Base-by-base conservation (phyloP, 2,329 filamentous ascomycete genomes). In the Magnaporthales sp. region DNA sequence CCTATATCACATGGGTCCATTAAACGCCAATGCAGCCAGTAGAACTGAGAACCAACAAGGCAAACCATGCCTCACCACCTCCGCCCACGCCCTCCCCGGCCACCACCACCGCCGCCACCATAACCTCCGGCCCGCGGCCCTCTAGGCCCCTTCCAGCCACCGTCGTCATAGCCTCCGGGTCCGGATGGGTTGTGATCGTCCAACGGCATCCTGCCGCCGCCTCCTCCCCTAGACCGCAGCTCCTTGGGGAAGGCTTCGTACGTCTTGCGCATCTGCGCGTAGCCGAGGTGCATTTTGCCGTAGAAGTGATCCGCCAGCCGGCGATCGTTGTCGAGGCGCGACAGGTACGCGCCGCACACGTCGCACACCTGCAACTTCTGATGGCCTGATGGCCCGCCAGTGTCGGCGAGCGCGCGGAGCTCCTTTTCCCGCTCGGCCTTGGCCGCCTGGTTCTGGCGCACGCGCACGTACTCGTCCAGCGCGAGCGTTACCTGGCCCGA, bases 331-430 rank as follows among this genome's bases (percentile, higher is more conserved):
- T 99, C 95, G 32, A 99, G 84, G 26, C 95, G 83, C 69, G 89
- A 93, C 51, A 99, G 84, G 76, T 98, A 99, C 6, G 95, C 95
- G 69, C 95, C 95, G 77, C 95, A 99, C 0, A 98, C 95, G 78
- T 99, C 95, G 83, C 95, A 99, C 62, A 99, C 95, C 77, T 99
- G 95, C 56, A 99, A 83, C 77, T 99, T 99, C 81, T 99, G 95
- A 78, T 99, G 95, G 22, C 95, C 95, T 0, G 89, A 93, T 0
- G 95, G 95, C 0, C 95, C 95, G 29, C 89, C 92, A 0, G 94
- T 98, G 78, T 99, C 95, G 66, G 91, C 91, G 27, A 99, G 84
- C 3, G 90, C 89, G 77, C 97, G 96, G 68, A 99, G 84, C 74
- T 98, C 94, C 68, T 90, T 86, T 79, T 97, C 93, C 69, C 88